phyloP scores from a whole-genome alignment of 1,284 basidiomycete species.

The Rhizoctonia solani region DNA sequence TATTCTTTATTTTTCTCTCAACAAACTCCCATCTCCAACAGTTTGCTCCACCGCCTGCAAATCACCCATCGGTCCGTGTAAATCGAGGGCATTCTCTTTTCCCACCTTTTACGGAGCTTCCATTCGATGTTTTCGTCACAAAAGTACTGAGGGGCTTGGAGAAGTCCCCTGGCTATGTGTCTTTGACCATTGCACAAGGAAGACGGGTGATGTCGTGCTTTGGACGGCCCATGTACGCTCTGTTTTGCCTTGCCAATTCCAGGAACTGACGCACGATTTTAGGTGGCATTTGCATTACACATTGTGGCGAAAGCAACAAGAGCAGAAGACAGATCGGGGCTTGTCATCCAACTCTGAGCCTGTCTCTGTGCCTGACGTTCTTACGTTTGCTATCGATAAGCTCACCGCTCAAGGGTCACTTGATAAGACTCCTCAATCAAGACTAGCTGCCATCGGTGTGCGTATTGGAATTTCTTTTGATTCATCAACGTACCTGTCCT shows the following conservation, averaged over 20 bases:
- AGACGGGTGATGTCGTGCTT: neutral
- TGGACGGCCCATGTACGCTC: no score
- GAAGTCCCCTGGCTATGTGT: neutral
- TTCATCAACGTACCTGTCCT: neutral
- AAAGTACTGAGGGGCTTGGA: neutral
- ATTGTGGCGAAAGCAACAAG: no score
- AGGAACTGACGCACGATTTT: no score
- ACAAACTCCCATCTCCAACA: neutral
- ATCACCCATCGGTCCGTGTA: neutral
- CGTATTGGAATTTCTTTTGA: neutral
- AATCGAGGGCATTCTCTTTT: neutral
- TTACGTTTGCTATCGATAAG: no score
- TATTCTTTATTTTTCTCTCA: conserved; percentile 11
- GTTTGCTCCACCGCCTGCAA: neutral
- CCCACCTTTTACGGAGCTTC: neutral
- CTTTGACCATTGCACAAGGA: neutral
- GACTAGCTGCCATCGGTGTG: neutral
- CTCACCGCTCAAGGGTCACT: no score
- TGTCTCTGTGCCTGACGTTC: neutral
- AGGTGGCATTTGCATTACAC: no score
- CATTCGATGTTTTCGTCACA: neutral
- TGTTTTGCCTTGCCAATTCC: no score
- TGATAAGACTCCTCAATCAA: neutral
- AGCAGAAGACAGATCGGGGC: no score
- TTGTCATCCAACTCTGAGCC: no score